These are phyloP conservation scores for Aspergillus tanneri DNA, from an alignment of 2,329 filamentous ascomycete species.

Conservation along the genomic window DNA sequence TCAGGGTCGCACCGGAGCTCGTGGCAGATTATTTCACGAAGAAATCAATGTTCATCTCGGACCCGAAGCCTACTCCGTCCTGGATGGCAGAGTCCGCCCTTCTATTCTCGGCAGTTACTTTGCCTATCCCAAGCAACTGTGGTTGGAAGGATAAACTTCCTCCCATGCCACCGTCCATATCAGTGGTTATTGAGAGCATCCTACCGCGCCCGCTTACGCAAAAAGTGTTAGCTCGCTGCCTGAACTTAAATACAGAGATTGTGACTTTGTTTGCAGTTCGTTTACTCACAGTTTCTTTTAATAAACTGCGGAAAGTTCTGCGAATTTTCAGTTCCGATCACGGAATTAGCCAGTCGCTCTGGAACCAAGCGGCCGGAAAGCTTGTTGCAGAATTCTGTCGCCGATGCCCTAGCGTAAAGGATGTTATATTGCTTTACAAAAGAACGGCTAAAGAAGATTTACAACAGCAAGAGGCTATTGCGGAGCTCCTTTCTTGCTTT, in stretches of 20 bases:
- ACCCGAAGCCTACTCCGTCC: slow-evolving; percentile 86
- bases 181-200: slow-evolving; percentile 79
- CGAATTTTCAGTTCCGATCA: slow-evolving; percentile 58
- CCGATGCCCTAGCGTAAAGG: slow-evolving; percentile 77
- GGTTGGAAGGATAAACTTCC: slow-evolving; percentile 65
- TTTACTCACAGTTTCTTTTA: slow-evolving; percentile 72
- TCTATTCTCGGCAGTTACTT: slow-evolving; percentile 74
- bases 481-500: slow-evolving; percentile 77
- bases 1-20: slow-evolving; percentile 78
- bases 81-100: slow-evolving; percentile 95
- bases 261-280: slow-evolving; percentile 82
- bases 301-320: slow-evolving; percentile 69
- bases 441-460: slow-evolving; percentile 66
- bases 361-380: slow-evolving; percentile 67
- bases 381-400: slow-evolving; percentile 73
- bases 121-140: slow-evolving; percentile 71
- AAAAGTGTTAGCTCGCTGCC: slow-evolving; percentile 73
- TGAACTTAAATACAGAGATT: slow-evolving; percentile 74
- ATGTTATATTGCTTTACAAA: slow-evolving; percentile 72
- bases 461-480: slow-evolving; percentile 75
- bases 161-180: slow-evolving; percentile 71
- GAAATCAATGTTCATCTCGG: slow-evolving; percentile 78
- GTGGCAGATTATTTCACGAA: slow-evolving; percentile 82
- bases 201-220: slow-evolving; percentile 79
- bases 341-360: slow-evolving; percentile 52